These are phyloP conservation scores for Podila epicladia DNA, from an alignment of 192 early-diverging fungal genomes.

Conservation along the genomic window DNA sequence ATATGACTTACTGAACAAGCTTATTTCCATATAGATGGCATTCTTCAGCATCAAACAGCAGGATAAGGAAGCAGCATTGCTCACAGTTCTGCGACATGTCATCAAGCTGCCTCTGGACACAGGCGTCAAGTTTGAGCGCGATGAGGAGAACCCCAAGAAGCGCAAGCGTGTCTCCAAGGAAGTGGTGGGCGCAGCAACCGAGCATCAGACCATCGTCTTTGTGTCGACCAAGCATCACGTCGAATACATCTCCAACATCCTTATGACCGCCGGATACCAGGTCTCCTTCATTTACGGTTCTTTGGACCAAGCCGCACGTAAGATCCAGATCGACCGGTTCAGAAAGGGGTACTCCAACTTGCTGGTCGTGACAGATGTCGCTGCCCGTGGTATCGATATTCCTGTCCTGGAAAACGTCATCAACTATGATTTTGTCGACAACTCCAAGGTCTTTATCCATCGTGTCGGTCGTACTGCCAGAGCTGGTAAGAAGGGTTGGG, in stretches of 20 bases:
- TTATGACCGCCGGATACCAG: slow-evolving; percentile 74
- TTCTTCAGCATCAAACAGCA: slow-evolving; percentile 89
- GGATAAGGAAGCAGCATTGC: slow-evolving; percentile 90
- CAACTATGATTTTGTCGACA: slow-evolving; percentile 95
- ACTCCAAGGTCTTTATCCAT: slow-evolving; percentile 96
- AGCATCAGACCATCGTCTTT: slow-evolving; percentile 92
- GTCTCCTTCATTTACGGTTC: slow-evolving; percentile 95
- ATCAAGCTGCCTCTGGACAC: slow-evolving; percentile 73
- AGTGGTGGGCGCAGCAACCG: slow-evolving; percentile 21
- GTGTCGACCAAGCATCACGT: slow-evolving; percentile 98
- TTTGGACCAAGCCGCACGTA: slow-evolving; percentile 91
- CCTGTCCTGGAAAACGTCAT: slow-evolving; percentile 97
- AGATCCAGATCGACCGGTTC: slow-evolving; percentile 88
- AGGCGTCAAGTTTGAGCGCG: slow-evolving; percentile 51
- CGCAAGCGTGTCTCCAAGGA: slow-evolving; percentile 50
- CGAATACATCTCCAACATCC: slow-evolving; percentile 87
- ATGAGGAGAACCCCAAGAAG: slow-evolving; percentile 52
- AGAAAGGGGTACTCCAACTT: slow-evolving; percentile 80
- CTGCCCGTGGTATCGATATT: slow-evolving; percentile 99
- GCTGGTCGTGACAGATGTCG: slow-evolving; percentile 96
- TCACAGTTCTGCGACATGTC: slow-evolving; percentile 82
- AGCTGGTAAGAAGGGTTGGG: slow-evolving; percentile 93
- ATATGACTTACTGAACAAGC: too few relatives aligned
- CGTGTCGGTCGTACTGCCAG: slow-evolving; percentile 96
- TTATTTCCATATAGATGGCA: slow-evolving; percentile 65